Evolutionary conservation across 2,329 filamentous ascomycete species (phyloP).

Genomic region (Aureobasidium sp.): DNA sequence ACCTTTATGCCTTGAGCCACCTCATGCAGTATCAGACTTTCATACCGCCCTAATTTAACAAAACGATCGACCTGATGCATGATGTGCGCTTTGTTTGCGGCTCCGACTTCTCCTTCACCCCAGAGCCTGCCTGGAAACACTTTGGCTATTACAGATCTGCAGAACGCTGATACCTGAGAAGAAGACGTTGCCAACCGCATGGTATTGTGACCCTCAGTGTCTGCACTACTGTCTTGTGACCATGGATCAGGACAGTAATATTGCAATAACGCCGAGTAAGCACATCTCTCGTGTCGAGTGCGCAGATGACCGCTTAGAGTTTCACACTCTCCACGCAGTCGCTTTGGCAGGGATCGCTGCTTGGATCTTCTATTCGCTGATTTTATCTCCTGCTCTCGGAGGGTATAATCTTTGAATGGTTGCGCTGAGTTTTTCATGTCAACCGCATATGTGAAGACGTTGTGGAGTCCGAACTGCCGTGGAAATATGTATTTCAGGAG

Average conservation of each 20-base stretch:
- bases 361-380: not conserved
- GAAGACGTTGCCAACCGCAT: constrained; percentile 59
- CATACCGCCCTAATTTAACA: constrained; percentile 67
- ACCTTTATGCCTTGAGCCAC: constrained; percentile 69
- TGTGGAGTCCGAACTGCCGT: constrained; percentile 79
- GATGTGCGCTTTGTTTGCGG: constrained; percentile 53
- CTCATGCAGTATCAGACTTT: constrained; percentile 71
- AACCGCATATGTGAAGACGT: constrained; percentile 71
- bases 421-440: constrained; percentile 59
- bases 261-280: constrained; percentile 67
- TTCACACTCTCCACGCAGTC: constrained; percentile 55
- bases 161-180: constrained; percentile 73
- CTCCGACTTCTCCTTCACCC: constrained; percentile 48
- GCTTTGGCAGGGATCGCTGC: constrained; percentile 40
- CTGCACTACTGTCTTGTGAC: not conserved
- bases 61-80: constrained; percentile 68
- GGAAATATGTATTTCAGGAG: constrained; percentile 93
- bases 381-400: constrained; percentile 73
- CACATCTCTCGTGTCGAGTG: constrained; percentile 60
- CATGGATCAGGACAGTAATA: constrained; percentile 63
- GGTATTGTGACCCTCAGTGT: constrained; percentile 29
- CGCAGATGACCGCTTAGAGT: constrained; percentile 60
- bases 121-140: constrained; percentile 70
- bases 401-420: constrained; percentile 72
- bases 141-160: constrained; percentile 62